A percentile compares a stretch with the other conserved stretches of the same genome.
phyloP scores from a whole-genome alignment of 768 basidiomycete genomes.

The Hydnomerulius pinastri region DNA sequence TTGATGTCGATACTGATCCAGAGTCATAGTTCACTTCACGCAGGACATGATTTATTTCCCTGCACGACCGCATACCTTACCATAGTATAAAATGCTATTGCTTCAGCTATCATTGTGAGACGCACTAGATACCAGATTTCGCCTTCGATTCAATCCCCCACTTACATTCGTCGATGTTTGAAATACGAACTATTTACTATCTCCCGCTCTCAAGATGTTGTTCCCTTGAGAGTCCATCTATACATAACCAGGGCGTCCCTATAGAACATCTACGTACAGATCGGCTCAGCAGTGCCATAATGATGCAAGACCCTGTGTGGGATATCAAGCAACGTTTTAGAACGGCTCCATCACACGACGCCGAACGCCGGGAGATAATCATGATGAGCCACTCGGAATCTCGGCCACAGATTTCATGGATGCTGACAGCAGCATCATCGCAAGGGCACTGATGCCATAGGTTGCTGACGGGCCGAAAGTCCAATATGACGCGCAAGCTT shows the following conservation, averaged over 20 bases:
- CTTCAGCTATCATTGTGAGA: conserved; percentile 32
- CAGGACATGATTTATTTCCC: conserved; percentile 13
- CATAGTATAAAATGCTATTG: conserved; percentile 29
- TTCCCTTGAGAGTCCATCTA: conserved; percentile 14
- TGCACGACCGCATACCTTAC: conserved; percentile 24
- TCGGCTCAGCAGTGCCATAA: conserved; percentile 5
- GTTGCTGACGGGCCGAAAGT: conserved; percentile 81
- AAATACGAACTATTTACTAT: neutral
- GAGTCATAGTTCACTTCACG: conserved; percentile 18
- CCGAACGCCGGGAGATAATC: conserved; percentile 1
- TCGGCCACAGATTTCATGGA: conserved; percentile 54
- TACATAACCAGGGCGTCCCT: neutral
- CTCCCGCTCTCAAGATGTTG: conserved; percentile 5
- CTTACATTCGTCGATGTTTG: neutral
- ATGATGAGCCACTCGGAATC: conserved; percentile 5
- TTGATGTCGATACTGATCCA: conserved; percentile 28
- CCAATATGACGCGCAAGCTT: conserved; percentile 91
- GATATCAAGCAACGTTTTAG: no score
- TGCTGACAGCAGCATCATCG: conserved; percentile 61
- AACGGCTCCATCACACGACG: neutral
- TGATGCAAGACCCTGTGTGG: no score
- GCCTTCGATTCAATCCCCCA: conserved; percentile 1
- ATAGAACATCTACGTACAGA: neutral
- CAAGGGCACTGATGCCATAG: conserved; percentile 63
- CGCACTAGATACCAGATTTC: conserved; percentile 10